A percentile compares a stretch with the other conserved stretches of the same genome.
Conservation (phyloP, 345 rosid species). For the Rhodomyrtus tomentosa region DNA sequence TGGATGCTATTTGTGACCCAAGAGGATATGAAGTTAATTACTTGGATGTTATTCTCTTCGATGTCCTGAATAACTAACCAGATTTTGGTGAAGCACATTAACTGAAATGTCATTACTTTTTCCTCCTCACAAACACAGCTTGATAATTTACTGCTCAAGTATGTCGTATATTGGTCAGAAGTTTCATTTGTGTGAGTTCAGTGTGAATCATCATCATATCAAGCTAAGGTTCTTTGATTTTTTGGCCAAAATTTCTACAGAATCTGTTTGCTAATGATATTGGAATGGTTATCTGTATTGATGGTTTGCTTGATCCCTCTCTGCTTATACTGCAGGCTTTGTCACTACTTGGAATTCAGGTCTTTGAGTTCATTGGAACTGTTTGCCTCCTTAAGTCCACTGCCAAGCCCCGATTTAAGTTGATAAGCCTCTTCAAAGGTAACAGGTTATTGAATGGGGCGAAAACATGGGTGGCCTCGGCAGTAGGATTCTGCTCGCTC, state of each 20-base stretch:
- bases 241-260: not conserved
- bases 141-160: not conserved
- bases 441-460: constrained; percentile 15
- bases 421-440: constrained; percentile 24
- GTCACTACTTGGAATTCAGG: constrained; percentile 43
- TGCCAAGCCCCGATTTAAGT: constrained; percentile 29
- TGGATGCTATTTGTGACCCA: not conserved
- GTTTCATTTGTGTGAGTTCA: not conserved
- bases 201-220: not conserved
- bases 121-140: not conserved
- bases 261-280: not conserved
- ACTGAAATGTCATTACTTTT: not conserved
- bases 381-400: constrained; percentile 40
- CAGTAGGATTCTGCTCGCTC: constrained; percentile 50
- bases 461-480: constrained; percentile 57
- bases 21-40: not conserved
- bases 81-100: not conserved
- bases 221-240: not conserved
- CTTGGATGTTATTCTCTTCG: not conserved
- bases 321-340: constrained; percentile 24
- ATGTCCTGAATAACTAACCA: not conserved
- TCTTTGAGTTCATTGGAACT: constrained; percentile 43
- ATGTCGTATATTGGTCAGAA: not conserved
- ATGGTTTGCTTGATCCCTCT: not conserved
- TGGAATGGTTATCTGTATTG: not conserved